Conservation (phyloP, 2,329 filamentous ascomycete species). For the Ustulina deusta region DNA sequence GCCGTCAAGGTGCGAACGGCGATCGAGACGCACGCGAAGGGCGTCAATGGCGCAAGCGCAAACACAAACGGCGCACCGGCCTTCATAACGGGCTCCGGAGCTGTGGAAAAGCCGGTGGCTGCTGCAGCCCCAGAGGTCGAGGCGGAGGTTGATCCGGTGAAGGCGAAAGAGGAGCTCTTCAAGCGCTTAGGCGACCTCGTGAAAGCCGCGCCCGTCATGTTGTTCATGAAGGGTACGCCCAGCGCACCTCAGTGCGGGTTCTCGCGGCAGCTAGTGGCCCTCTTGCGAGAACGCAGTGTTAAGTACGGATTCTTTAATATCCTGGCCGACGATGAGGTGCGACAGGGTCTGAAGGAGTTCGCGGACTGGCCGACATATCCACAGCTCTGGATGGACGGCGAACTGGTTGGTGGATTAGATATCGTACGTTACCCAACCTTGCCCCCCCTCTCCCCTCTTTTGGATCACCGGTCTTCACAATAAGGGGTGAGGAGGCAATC, state of each 20-base stretch:
- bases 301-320: constrained; percentile 99
- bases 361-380: constrained; percentile 99
- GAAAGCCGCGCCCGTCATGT: constrained; percentile 95
- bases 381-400: constrained; percentile 91
- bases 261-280: constrained; percentile 86
- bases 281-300: constrained; percentile 88
- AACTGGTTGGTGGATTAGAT: constrained; percentile 92
- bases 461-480: background rate
- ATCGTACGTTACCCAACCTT: constrained; percentile 75
- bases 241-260: constrained; percentile 91
- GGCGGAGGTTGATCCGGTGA: constrained; percentile 60
- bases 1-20: constrained; percentile 85
- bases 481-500: background rate
- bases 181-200: constrained; percentile 85
- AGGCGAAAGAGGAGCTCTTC: constrained; percentile 85
- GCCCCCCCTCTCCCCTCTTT: background rate
- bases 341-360: constrained; percentile 95
- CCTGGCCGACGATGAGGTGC: constrained; percentile 94
- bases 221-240: constrained; percentile 98
- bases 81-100: constrained; percentile 38
- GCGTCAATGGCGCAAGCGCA: constrained; percentile 54
- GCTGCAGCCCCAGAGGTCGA: constrained; percentile 52
- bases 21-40: constrained; percentile 83
- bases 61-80: constrained; percentile 50
- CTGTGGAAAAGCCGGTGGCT: constrained; percentile 47